Conservation (phyloP, 306 rosid species). For the Herpetospermum pedunculosum region DNA sequence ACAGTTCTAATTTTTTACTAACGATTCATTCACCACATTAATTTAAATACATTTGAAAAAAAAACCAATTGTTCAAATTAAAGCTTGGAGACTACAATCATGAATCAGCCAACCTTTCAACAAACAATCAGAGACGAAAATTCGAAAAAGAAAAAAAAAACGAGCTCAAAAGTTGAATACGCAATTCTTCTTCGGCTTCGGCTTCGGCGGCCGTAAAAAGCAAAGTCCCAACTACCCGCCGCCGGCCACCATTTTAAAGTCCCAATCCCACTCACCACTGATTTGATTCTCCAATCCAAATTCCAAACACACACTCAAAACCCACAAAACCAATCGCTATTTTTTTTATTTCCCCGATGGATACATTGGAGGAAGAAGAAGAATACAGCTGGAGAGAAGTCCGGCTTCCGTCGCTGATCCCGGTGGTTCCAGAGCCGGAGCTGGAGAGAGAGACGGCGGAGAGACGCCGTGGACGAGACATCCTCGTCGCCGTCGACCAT, state of each 20-base stretch:
- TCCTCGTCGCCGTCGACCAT: slow-evolving; percentile 64
- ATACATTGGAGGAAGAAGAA: slow-evolving; percentile 59
- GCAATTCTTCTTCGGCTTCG: not conserved
- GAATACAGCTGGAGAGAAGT: slow-evolving; percentile 71
- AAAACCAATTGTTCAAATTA: too few species aligned
- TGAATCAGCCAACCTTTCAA: not conserved
- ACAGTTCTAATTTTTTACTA: too few species aligned
- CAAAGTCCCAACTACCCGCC: not conserved
- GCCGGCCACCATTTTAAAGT: not conserved
- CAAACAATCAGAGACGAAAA: not conserved
- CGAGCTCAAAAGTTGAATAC: too few species aligned
- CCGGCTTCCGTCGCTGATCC: slow-evolving; percentile 33
- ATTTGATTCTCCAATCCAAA: not conserved
- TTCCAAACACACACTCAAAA: not conserved
- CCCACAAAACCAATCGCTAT: not conserved
- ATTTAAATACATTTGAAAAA: too few species aligned
- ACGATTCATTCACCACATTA: too few species aligned
- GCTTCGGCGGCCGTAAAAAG: not conserved
- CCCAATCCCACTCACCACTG: not conserved
- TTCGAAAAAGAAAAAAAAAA: not conserved
- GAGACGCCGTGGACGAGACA: slow-evolving; percentile 62
- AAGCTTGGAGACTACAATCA: too few species aligned
- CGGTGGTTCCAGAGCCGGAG: slow-evolving; percentile 39
- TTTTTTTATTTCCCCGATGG: too few species aligned
- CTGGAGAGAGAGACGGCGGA: slow-evolving; percentile 60